Conservation (phyloP, 108 stramenopile species). For the Fragilariopsis cylindrus region DNA sequence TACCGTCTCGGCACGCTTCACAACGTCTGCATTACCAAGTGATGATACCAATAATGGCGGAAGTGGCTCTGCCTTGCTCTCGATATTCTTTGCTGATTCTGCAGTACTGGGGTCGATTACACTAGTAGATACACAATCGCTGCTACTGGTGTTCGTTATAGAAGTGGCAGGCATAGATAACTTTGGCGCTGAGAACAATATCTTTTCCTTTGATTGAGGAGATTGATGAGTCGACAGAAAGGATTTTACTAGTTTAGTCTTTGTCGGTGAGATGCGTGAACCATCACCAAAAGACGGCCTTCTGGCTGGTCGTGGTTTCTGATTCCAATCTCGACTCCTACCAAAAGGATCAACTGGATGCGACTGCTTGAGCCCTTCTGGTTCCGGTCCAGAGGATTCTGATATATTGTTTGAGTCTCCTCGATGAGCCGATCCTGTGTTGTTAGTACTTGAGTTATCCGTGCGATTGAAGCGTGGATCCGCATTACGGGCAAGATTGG, state of each 20-base stretch:
- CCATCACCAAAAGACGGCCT: not conserved
- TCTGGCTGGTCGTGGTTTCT: not conserved
- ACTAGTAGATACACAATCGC: not conserved
- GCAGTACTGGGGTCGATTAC: not conserved
- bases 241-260: slow-evolving; percentile 3
- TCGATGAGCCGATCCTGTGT: not conserved
- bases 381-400: not conserved
- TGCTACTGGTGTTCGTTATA: not conserved
- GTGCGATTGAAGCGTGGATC: slow-evolving; percentile 17
- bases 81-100: not conserved
- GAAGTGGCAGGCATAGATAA: not conserved
- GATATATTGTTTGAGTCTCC: not conserved
- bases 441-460: not conserved
- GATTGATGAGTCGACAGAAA: not conserved
- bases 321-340: slow-evolving; percentile 6
- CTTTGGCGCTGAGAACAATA: not conserved
- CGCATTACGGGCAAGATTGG: not conserved
- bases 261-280: not conserved
- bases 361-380: slow-evolving; percentile 1
- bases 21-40: slow-evolving; percentile 24
- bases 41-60: slow-evolving; percentile 25
- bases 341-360: slow-evolving; percentile 11
- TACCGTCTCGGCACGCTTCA: slow-evolving; percentile 36
- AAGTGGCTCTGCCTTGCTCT: not conserved
- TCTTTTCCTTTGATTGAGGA: not conserved